Base-by-base conservation (phyloP, 2,329 filamentous ascomycete genomes). In the Tolypocladium inflatum region DNA sequence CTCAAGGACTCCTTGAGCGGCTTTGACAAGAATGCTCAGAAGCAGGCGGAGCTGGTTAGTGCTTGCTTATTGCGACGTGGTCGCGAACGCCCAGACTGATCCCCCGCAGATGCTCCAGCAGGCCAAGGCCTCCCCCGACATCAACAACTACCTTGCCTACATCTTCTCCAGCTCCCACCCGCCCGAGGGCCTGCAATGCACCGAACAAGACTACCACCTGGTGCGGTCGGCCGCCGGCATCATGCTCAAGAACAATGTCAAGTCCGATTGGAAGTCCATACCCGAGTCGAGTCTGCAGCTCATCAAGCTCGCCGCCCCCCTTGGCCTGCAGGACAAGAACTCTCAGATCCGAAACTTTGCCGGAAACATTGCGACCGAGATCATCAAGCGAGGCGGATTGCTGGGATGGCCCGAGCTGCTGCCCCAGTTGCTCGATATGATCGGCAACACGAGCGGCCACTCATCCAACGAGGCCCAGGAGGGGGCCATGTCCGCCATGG, bases 71-170 rank as follows among this genome's bases (percentile, higher is more conserved):
- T 6, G 17, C 48, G 45, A 53, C 5, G 21, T 33, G n/a, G 2
- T 51, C 38, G 23, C 38, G 37, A n/a, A 50, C 52, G 26, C 43
- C 21, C 30, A 13, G 55, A 21, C 59, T 64, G 55, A 63, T 39
- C 56, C 56, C 54, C 58, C 61, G 56, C 67, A 97, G 94, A 95
- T 97, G 90, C 89, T 99, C 66, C 81, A 85, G 64, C 89, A 96
- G 76, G 94, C 93, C 61, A 95, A 90, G 71, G 77, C 80, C 56
- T 94, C 90, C 13, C 92, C 92, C 54, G 93, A 97, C 72, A 90
- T 97, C 78, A 93, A 95, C 78, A 97, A 97, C 76, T 99, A 99
- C 74, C 86, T 99, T 51, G 89, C 90, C 65, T 97, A 89, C 74
- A 83, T 99, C 62, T 90, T 96, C 74, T 90, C 89, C 60, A 91